Evolutionary conservation across 106 monocot species (phyloP), one percentile per base, ranked within the genome.

Genomic region (Apostasia ramifera): DNA sequence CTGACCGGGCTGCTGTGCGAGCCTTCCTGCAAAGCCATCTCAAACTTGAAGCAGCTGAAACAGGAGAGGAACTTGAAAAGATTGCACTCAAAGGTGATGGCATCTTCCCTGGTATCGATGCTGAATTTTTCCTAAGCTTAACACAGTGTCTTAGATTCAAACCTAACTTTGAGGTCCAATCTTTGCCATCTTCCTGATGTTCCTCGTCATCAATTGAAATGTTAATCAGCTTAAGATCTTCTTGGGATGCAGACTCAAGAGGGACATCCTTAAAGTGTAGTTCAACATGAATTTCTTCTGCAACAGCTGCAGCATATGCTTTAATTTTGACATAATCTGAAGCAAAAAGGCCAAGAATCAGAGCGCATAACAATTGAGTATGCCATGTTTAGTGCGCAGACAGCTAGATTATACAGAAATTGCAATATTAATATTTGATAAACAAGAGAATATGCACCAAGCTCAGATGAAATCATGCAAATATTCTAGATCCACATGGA

Each of bases 141-240:
- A 85, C 65, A 68, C 69, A 84, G 40, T 84, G 61, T 66, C 76
- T 74, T 13, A 99, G 68, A 74, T 93, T 99, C 44, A 99, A 38
- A 59, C 81, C 98, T 65, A 99, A 52, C 59, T 77, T 90, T 62
- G 93, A 83, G 15, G 98, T 90, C 98, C 98, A 99, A 76, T 93
- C 88, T 65, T 79, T 85, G 44, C 62, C 80, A 66, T 72, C 60
- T 49, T 95, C 83, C 65, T 85, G 78, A 74, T 79, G 66, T 50
- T 78, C 84, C 56, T 90, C 98, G 67, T 86, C 84, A 61, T 90
- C 88, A 68, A 99, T 90, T 14, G 98, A 87, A 13, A 76, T 59
- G 57, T 83, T 87, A 46, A 99, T 82, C 39, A 90, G 55, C 71
- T 87, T 72, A 50, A 99, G 59, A 66, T 93, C 87, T 59, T 74